Conservation (phyloP, 306 rosid genomes). For the Casuarina cunninghamiana region DNA sequence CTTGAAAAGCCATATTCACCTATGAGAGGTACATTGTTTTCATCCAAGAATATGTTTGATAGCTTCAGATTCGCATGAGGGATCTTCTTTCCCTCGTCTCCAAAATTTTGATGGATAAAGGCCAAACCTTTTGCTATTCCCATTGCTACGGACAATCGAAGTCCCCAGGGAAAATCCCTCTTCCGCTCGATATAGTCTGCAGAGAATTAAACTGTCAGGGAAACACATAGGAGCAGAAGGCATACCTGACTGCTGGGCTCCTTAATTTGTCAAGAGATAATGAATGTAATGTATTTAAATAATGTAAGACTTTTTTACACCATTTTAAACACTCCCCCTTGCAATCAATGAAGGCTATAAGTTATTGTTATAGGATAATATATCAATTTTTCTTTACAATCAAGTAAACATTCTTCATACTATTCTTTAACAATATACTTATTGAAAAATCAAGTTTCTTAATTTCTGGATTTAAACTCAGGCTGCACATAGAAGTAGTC, state of each 20-base stretch:
- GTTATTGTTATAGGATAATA: too few relatives aligned
- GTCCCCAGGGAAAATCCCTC: slow-evolving; percentile 58
- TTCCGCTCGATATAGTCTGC: slow-evolving; percentile 58
- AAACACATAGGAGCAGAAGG: neutral
- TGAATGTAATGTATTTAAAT: too few relatives aligned
- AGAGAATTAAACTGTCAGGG: slow-evolving; percentile 3
- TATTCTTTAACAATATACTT: too few relatives aligned
- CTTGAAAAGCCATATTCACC: slow-evolving; percentile 69
- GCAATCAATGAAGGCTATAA: too few relatives aligned
- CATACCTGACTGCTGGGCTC: neutral
- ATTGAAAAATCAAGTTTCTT: neutral
- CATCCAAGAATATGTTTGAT: slow-evolving; percentile 68
- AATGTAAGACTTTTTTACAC: too few relatives aligned
- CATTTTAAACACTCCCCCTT: too few relatives aligned
- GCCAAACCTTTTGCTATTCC: slow-evolving; percentile 68
- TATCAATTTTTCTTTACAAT: too few relatives aligned
- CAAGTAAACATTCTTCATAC: too few relatives aligned
- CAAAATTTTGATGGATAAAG: slow-evolving; percentile 46
- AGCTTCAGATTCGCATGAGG: slow-evolving; percentile 82
- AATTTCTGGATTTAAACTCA: neutral
- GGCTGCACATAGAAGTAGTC: neutral
- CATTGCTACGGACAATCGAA: slow-evolving; percentile 55
- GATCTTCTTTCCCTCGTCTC: slow-evolving; percentile 35
- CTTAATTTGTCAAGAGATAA: neutral
- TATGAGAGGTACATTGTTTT: slow-evolving; percentile 51